phyloP scores from a whole-genome alignment of 176 grass and related monocot species.

The Panicum miliaceum region DNA sequence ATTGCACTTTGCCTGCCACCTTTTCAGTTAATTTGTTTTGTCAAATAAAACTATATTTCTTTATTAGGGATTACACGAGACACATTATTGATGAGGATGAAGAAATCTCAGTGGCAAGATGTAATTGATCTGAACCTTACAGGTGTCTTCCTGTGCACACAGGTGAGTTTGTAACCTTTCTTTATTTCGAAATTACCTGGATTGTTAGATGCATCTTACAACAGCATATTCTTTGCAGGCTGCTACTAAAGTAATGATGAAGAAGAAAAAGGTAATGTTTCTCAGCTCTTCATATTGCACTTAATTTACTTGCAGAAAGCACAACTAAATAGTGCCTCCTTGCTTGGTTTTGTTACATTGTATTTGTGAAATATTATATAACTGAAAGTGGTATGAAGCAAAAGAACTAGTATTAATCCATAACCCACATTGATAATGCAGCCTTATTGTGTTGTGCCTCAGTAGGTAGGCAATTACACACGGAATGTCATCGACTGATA shows the following conservation, averaged over 20 bases:
- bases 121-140: slow-evolving; percentile 98
- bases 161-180: slow-evolving; percentile 49
- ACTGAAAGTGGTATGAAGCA: slow-evolving; percentile 9
- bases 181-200: slow-evolving; percentile 18
- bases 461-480: not conserved
- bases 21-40: slow-evolving; percentile 19
- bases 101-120: slow-evolving; percentile 98
- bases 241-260: slow-evolving; percentile 99
- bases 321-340: slow-evolving; percentile 10
- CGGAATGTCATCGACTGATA: not conserved
- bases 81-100: slow-evolving; percentile 98
- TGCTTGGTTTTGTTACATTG: not conserved
- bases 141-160: slow-evolving; percentile 93
- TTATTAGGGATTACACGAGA: slow-evolving; percentile 90
- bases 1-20: slow-evolving; percentile 18
- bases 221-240: slow-evolving; percentile 59
- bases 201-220: slow-evolving; percentile 38
- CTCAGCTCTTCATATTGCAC: not conserved
- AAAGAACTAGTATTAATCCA: not conserved
- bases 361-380: slow-evolving; percentile 27
- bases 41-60: slow-evolving; percentile 27
- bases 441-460: not conserved
- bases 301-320: not conserved
- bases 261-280: slow-evolving; percentile 76
- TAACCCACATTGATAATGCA: not conserved